Base-by-base conservation (phyloP, 1,139 yeast genomes). In the Saccharomyces hybrid region DNA sequence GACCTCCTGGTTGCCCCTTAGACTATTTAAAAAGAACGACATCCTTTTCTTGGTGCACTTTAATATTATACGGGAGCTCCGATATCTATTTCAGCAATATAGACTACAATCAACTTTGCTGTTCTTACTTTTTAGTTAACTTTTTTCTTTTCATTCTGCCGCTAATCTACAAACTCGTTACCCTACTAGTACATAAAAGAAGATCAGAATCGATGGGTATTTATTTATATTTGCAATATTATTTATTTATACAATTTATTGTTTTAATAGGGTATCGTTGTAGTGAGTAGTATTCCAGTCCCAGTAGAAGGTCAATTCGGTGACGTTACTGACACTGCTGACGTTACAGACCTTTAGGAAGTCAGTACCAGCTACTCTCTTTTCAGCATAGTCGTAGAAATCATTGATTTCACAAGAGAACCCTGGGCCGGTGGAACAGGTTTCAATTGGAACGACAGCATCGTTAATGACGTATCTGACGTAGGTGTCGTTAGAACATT, bases 1-100 rank as follows among this genome's bases (percentile, higher is more conserved):
- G 48, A 85, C 84, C 56, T 78, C 81, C 59, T 74, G 74, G 46
- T 63, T 56, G 52, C 57, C 65, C 31, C 69, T 65, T 14, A 77
- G 83, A 55, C 79, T 74, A 55, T 38, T 38, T 9, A 85, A 72
- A 64, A 85, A 83, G 57, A 82, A 72, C 34, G 91, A 85, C 95
- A 85, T 85, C 49, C 50, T 58, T 47, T 13, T 31, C 46, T 25
- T 26, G n/a, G 14, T 34, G 20, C 14, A 16, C 9, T 14, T 34
- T 3, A 2, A 14, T 14, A n/a, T 16, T 34, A 14, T 4, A 8
- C 28, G 8, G 28, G 28, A 26, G 28, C 28, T 26, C 28, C 8
- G 28, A 8, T 1, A 26, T 7, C 28, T 26, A 26, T 26, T 26
- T 26, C 28, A 26, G 28, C 28, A 26, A 26, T 26, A 6, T 26